Percentiles rank a stretch among this genome's conserved stretches.
phyloP scores from a whole-genome alignment of 2,329 filamentous ascomycete genomes.

The Fusarium camptoceras region DNA sequence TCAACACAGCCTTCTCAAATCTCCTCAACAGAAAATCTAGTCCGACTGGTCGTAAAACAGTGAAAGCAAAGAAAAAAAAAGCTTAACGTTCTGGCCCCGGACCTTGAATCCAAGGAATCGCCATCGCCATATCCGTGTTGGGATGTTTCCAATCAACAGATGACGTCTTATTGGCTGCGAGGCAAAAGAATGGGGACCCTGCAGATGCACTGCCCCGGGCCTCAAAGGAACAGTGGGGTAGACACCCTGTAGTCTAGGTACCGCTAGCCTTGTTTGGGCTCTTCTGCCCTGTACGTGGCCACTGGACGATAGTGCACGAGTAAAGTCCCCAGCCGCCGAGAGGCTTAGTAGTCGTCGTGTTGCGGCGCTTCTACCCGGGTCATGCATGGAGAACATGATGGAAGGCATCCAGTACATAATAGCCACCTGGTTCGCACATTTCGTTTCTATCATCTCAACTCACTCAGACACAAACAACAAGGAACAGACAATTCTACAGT shows the following conservation, averaged over 20 bases:
- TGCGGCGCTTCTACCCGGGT: constrained; percentile 9
- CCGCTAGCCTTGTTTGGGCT: constrained; percentile 4
- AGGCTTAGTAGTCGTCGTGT: constrained; percentile 36
- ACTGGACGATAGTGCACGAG: constrained; percentile 9
- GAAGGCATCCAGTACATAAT: constrained; percentile 30
- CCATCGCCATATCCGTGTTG: constrained; percentile 37
- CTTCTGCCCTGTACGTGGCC: constrained; percentile 15
- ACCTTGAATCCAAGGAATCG: constrained; percentile 25
- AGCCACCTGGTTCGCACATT: constrained; percentile 31
- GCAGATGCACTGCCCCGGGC: constrained; percentile 32
- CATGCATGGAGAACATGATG: constrained; percentile 11
- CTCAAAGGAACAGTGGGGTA: constrained; percentile 16
- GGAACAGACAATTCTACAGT: neutral
- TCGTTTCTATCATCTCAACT: constrained; percentile 4
- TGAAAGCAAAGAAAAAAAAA: constrained; percentile 19
- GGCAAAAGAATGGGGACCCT: constrained; percentile 17
- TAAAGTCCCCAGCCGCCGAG: constrained; percentile 22
- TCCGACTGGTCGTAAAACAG: neutral
- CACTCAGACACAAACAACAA: constrained; percentile 14
- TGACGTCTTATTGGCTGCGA: neutral
- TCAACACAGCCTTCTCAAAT: constrained; percentile 25
- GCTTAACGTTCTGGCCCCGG: constrained; percentile 36
- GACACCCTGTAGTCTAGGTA: neutral
- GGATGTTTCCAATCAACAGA: constrained; percentile 3
- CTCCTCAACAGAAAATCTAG: constrained; percentile 32